Evolutionary conservation across 2,329 filamentous ascomycete species (phyloP).

Genomic region (Tolypocladium cylindrosporum): DNA sequence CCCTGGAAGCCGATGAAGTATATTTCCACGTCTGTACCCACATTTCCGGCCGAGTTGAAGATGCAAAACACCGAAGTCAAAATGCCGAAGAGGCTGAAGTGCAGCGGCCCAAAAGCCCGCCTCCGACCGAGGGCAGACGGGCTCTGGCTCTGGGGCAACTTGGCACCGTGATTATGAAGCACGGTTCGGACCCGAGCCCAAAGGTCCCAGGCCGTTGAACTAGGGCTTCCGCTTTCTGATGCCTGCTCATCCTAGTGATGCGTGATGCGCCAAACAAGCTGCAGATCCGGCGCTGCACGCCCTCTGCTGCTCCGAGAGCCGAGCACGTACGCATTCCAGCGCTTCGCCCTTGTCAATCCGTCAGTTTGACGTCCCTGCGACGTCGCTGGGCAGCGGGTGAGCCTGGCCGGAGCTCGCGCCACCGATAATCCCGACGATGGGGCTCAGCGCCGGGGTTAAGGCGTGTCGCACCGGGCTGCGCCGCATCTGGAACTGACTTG

Average conservation of each 20-base stretch:
- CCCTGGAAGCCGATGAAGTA: neutral
- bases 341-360: neutral
- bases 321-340: neutral
- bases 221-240: too few species aligned
- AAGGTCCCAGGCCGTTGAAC: neutral
- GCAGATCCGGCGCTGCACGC: neutral
- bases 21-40: neutral
- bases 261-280: neutral
- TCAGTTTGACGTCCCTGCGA: neutral
- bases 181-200: neutral
- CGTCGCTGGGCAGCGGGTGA: too few species aligned
- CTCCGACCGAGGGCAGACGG: too few species aligned
- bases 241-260: neutral
- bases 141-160: too few species aligned
- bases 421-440: neutral
- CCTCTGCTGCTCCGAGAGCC: neutral
- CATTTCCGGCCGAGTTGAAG: neutral
- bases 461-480: neutral
- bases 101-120: too few species aligned
- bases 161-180: too few species aligned
- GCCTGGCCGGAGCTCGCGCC: neutral
- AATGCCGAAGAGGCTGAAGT: neutral
- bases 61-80: neutral
- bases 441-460: neutral
- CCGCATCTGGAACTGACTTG: neutral